A percentile compares a stretch with the other conserved stretches of the same genome.
Conservation (phyloP, 805 yeast species). For the Candida boleticola region DNA sequence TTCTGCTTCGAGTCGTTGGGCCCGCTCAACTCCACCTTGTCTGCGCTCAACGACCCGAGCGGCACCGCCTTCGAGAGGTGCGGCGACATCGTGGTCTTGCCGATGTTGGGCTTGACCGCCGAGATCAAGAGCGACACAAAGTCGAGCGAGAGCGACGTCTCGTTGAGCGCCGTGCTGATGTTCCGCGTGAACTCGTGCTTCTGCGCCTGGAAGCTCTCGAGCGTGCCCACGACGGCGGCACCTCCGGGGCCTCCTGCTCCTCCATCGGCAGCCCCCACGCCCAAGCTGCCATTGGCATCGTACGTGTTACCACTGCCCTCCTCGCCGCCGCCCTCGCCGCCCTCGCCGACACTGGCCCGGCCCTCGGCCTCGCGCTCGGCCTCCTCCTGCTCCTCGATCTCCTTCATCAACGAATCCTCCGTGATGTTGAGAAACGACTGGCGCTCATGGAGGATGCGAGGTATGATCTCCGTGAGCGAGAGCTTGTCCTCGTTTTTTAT, state of each 20-base stretch:
- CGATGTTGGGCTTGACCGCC: conserved; percentile 79
- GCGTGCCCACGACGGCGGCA: conserved; percentile 14
- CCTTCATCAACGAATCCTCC: conserved; percentile 51
- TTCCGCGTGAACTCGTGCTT: conserved; percentile 53
- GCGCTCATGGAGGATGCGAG: conserved; percentile 56
- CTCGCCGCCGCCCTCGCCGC: background rate
- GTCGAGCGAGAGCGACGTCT: conserved; percentile 83
- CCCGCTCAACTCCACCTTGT: conserved; percentile 28
- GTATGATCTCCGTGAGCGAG: conserved; percentile 54
- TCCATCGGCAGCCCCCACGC: conserved; percentile 3
- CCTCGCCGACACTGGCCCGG: background rate
- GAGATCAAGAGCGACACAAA: conserved; percentile 82
- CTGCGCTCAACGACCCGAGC: conserved; percentile 66
- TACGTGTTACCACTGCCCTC: conserved; percentile 8
- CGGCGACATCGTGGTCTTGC: conserved; percentile 84
- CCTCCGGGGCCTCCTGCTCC: conserved; percentile 5
- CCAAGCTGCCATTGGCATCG: conserved; percentile 6
- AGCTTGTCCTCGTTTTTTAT: conserved; percentile 43
- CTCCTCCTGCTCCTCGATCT: conserved; percentile 29
- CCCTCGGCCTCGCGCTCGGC: conserved; percentile 9
- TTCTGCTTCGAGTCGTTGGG: conserved; percentile 20
- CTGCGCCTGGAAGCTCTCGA: conserved; percentile 45
- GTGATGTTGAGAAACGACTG: conserved; percentile 59
- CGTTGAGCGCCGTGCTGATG: conserved; percentile 74
- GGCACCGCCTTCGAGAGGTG: conserved; percentile 73